A percentile compares a stretch with the other conserved stretches of the same genome.
Evolutionary conservation across 306 rosid species (phyloP).

Genomic region (Prunus padus): DNA sequence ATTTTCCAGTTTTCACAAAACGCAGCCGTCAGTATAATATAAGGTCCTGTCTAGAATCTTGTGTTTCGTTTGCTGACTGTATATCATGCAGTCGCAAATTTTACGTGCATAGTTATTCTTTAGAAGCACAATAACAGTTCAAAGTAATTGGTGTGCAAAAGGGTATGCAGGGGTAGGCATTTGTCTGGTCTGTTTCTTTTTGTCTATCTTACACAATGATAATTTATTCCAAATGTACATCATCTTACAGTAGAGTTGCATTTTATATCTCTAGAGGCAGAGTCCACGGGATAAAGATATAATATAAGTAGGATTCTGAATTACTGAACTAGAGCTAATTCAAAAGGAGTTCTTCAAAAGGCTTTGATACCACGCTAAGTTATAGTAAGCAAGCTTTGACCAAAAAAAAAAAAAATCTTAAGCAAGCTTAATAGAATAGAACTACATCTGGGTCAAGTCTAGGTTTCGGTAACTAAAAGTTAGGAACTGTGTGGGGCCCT

Average conservation of each 20-base stretch:
- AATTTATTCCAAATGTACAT: not conserved
- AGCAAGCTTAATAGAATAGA: not conserved
- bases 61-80: not conserved
- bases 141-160: not conserved
- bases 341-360: not conserved
- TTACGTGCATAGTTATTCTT: not conserved
- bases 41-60: not conserved
- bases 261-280: not conserved
- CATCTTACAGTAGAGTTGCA: too few species aligned
- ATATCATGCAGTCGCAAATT: not conserved
- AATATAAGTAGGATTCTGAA: not conserved
- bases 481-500: not conserved
- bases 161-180: not conserved
- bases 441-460: not conserved
- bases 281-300: not conserved
- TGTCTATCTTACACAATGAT: not conserved
- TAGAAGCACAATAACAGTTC: not conserved
- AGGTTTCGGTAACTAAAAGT: not conserved
- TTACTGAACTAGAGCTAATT: not conserved
- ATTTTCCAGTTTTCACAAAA: not conserved
- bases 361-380: not conserved
- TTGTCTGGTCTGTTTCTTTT: not conserved
- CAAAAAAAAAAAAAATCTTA: too few species aligned
- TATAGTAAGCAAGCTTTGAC: not conserved
- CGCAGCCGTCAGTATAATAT: not conserved